These are phyloP conservation scores for Priceomyces haplophilus DNA, from an alignment of 805 yeast genomes.

Conservation along the genomic window DNA sequence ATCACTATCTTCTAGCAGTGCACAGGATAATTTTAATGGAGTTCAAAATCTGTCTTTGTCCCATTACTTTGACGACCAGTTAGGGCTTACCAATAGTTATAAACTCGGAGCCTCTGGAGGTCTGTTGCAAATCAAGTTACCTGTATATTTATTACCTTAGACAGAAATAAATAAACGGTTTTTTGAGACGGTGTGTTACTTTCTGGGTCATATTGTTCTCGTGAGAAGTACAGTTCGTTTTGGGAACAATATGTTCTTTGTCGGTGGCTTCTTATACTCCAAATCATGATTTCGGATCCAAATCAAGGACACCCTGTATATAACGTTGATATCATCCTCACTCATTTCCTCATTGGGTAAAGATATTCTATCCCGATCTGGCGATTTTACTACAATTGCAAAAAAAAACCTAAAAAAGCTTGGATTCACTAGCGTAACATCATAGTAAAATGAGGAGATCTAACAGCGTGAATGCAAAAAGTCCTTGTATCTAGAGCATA, in stretches of 20 bases:
- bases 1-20: no score
- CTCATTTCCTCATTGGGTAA: constrained; percentile 4
- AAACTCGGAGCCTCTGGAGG: constrained; percentile 24
- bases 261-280: background rate
- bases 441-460: no score
- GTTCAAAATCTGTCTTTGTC: background rate
- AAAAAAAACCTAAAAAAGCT: background rate
- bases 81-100: constrained; percentile 10
- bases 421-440: no score
- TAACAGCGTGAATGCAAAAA: no score
- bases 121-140: constrained; percentile 29
- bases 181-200: background rate
- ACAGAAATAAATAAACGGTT: background rate
- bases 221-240: background rate
- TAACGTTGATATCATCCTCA: background rate
- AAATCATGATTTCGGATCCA: background rate
- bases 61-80: background rate
- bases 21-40: background rate
- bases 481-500: no score
- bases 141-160: constrained; percentile 19
- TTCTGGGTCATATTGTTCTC: no score
- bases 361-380: background rate
- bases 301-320: background rate
- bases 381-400: background rate
- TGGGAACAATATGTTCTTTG: background rate